Percentiles rank a stretch among this genome's conserved stretches.
Conservation (phyloP, 768 basidiomycete genomes). For the Mycena capillaripes region DNA sequence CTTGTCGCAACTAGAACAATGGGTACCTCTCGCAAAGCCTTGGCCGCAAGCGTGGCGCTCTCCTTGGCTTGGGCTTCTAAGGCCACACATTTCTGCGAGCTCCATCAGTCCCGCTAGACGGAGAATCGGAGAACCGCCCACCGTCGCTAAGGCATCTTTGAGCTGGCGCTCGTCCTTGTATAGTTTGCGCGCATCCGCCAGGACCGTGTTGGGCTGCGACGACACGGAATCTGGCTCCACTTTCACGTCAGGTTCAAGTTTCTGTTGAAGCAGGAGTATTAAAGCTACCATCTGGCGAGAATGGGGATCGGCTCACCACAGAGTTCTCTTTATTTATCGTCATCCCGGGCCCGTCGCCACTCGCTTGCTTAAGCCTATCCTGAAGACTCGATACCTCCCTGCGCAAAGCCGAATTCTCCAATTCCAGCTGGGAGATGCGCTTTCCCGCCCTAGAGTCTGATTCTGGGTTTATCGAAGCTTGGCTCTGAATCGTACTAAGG, state of each 20-base stretch:
- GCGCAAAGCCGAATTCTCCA: neutral
- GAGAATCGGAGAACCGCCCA: neutral
- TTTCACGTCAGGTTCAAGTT: neutral
- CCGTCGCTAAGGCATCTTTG: neutral
- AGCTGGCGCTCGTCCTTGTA: neutral
- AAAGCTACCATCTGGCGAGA: too few relatives aligned
- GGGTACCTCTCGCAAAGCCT: slow-evolving; percentile 13
- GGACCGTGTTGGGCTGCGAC: neutral
- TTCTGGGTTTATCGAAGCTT: neutral
- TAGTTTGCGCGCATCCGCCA: neutral
- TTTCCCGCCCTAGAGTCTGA: neutral
- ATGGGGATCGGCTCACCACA: neutral
- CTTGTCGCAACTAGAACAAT: neutral
- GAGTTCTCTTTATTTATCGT: too few relatives aligned
- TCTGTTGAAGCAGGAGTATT: neutral
- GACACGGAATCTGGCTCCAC: neutral
- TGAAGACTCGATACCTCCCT: neutral
- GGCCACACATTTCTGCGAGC: slow-evolving; percentile 2
- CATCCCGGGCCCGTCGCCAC: too few relatives aligned
- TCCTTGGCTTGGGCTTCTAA: neutral
- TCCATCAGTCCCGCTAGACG: too few relatives aligned
- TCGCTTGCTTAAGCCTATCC: neutral
- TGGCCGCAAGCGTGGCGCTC: slow-evolving; percentile 2
- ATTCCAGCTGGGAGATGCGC: neutral
- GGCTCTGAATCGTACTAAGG: neutral